Conservation (phyloP, 768 basidiomycete species). For the Piloderma croceum region DNA sequence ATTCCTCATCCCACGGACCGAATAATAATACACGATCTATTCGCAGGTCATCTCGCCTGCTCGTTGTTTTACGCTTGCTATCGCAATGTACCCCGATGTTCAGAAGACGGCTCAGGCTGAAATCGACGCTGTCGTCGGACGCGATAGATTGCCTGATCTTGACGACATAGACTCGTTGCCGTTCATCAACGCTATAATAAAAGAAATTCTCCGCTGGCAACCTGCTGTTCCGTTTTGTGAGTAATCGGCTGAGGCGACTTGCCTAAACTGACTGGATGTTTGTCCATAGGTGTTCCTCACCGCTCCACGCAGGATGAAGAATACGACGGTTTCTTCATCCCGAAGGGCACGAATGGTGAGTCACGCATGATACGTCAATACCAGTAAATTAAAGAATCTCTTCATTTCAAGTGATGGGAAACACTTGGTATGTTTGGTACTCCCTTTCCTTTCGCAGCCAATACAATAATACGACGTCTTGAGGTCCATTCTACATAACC, state of each 20-base stretch:
- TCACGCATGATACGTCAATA: too few relatives aligned
- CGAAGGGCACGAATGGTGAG: too few relatives aligned
- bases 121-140: conserved; percentile 36
- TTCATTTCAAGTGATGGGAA: conserved; percentile 1
- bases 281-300: conserved; percentile 3
- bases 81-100: conserved; percentile 37
- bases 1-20: background rate
- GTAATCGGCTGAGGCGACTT: background rate
- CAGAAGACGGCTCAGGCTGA: conserved; percentile 40
- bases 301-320: background rate
- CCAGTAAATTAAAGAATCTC: too few relatives aligned
- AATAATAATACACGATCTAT: background rate
- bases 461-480: conserved; percentile 1
- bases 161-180: conserved; percentile 34
- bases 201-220: conserved; percentile 40
- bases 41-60: conserved; percentile 27
- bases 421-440: background rate
- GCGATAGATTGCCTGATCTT: conserved; percentile 37
- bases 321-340: conserved; percentile 7
- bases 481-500: conserved; percentile 27
- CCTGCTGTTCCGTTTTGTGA: conserved; percentile 32
- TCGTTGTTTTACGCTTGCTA: conserved; percentile 26
- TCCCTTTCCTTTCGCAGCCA: background rate
- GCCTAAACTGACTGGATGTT: background rate
- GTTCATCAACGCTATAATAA: conserved; percentile 38